Conservation (phyloP, 208 protist genomes). For the Wallacemonas sp. region DNA sequence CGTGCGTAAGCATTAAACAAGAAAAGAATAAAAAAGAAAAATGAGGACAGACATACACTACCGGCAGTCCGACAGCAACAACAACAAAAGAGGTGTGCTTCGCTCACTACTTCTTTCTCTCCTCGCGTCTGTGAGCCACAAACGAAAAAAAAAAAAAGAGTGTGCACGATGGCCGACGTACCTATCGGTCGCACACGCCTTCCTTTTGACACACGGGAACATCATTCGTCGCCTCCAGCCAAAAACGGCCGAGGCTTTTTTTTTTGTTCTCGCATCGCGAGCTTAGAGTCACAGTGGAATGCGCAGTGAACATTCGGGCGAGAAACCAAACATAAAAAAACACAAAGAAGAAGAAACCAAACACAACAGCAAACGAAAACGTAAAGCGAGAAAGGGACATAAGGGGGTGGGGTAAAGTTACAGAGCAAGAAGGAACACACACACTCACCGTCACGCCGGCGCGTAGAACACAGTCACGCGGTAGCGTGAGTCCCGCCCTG, state of each 20-base stretch:
- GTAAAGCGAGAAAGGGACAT: no score
- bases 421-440: not conserved
- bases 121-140: no score
- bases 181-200: no score
- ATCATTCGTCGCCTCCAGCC: no score
- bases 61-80: no score
- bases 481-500: not conserved
- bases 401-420: not conserved
- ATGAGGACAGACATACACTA: not conserved
- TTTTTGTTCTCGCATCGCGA: no score
- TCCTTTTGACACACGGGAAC: no score
- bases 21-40: not conserved
- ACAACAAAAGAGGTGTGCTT: not conserved
- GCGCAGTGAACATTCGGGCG: slow-evolving; percentile 9
- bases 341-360: slow-evolving; percentile 4
- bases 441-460: not conserved
- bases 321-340: not conserved
- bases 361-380: slow-evolving; percentile 13
- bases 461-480: slow-evolving; percentile 5
- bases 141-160: no score
- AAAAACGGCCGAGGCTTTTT: no score
- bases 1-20: not conserved
- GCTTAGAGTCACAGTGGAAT: no score
- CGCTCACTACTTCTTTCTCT: not conserved
- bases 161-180: no score